phyloP scores from a whole-genome alignment of 345 rosid species.

The Citrus reticulata region DNA sequence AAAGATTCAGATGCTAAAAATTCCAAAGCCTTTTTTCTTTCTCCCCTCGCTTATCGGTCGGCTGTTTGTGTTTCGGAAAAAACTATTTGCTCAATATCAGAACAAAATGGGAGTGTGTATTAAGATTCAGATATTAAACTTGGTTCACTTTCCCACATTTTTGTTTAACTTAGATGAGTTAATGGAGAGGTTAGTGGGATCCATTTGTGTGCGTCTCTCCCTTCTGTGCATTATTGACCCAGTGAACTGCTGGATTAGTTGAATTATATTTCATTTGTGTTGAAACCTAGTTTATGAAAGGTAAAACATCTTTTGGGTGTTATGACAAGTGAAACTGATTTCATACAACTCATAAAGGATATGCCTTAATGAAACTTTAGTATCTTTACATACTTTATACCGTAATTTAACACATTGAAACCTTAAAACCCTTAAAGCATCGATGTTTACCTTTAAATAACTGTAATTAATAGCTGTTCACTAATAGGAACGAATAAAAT shows the following conservation, averaged over 20 bases:
- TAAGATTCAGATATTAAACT: neutral
- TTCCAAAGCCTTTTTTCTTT: neutral
- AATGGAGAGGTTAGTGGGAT: too few species aligned
- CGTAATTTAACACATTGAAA: neutral
- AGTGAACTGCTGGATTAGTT: neutral
- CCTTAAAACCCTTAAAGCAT: neutral
- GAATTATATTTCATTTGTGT: neutral
- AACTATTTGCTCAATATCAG: neutral
- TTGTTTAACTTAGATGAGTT: neutral
- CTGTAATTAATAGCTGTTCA: neutral
- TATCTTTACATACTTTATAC: neutral
- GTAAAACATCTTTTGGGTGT: neutral
- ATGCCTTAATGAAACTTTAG: neutral
- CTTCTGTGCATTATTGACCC: neutral
- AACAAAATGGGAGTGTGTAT: neutral
- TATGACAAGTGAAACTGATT: neutral
- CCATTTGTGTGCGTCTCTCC: neutral
- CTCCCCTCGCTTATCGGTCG: too few species aligned
- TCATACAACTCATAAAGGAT: neutral
- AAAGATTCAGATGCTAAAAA: neutral
- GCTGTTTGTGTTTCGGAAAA: neutral
- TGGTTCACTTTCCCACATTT: neutral
- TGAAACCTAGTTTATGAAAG: neutral
- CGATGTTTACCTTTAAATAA: neutral
- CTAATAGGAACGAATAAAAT: neutral